phyloP scores from a whole-genome alignment of 208 protist species.

The Leishmania martiniquensis region DNA sequence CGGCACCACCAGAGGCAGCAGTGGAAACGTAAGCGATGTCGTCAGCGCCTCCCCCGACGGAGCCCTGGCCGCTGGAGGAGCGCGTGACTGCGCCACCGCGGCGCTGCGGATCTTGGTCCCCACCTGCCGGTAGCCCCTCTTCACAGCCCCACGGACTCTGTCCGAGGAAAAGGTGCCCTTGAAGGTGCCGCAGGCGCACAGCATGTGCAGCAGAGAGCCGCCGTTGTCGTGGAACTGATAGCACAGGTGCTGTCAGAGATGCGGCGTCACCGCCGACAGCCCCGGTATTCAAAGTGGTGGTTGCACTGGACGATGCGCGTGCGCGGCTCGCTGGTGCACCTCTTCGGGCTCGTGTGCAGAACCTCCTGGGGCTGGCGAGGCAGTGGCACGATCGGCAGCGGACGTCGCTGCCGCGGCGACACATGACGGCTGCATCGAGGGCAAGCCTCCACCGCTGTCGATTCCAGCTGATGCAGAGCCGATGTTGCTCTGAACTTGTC shows the following conservation, averaged over 20 bases:
- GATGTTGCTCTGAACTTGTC: background rate
- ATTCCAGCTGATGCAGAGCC: background rate
- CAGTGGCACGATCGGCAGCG: background rate
- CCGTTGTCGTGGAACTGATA: background rate
- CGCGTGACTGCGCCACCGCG: too few species aligned
- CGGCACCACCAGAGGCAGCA: conserved; percentile 1
- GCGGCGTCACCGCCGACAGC: background rate
- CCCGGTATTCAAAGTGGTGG: background rate
- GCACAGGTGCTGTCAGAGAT: background rate
- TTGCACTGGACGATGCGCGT: background rate
- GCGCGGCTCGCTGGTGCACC: background rate
- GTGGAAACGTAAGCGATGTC: background rate
- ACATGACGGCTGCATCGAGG: background rate
- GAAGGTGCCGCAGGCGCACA: conserved; percentile 78
- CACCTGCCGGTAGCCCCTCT: conserved; percentile 40
- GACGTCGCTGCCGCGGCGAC: background rate
- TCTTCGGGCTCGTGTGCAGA: background rate
- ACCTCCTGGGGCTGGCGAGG: background rate
- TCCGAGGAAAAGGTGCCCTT: conserved; percentile 75
- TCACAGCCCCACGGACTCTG: conserved; percentile 59
- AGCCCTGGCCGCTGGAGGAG: background rate
- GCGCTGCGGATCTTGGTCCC: background rate
- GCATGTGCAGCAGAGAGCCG: conserved; percentile 23
- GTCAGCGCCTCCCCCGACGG: background rate
- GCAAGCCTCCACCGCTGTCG: background rate